Evolutionary conservation across 225 moss, liverwort and hornwort genomes (phyloP), one percentile per base, ranked within the genome.

Genomic region (Physcomitrellopsis africana): DNA sequence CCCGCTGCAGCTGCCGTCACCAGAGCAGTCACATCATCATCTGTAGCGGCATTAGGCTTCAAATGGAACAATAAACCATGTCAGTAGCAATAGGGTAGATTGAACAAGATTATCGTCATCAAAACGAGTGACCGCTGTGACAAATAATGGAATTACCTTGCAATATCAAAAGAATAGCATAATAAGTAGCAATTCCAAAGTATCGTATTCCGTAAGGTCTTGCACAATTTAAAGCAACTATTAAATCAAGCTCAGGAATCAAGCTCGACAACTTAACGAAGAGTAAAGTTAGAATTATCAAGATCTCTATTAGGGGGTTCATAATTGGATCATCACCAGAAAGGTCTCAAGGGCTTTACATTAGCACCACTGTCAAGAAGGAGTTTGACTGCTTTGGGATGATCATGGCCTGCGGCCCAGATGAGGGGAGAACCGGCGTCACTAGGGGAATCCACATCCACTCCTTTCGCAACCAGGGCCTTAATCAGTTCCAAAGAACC

Each of bases 381-480:
- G 43, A 93, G 67, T 78, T 92, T 75, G 41, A 92, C 91, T 48
- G 93, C 93, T 72, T 89, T 83, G n/a, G 76, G 74, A 51, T 93
- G 87, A 65, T 92, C 97, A 69, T 92, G 93, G 70, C 94, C 97
- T 68, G 93, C 95, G 24, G 97, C 97, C 97, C 97, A 99, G 72
- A 93, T 95, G 75, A 99, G 84, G 61, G 97, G 90, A 66, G 97
- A 84, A 22, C 95, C 97, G 18, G 95, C 93, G 80, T 87, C 89
- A 83, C 97, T 94, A 24, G 87, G 77, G 74, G 72, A 80, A 72
- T 94, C 84, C 73, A 93, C 91, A 79, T 86, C 77, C 83, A 92
- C 90, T 82, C 95, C 95, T 86, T 37, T 92, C 46, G 86, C 90
- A 65, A 95, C 56, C 46, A 99, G 73, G 22, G 83, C 62, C 51